Evolutionary conservation across 768 basidiomycete species (phyloP), one percentile per base, ranked within the genome.

Genomic region (Auriscalpium orientale): DNA sequence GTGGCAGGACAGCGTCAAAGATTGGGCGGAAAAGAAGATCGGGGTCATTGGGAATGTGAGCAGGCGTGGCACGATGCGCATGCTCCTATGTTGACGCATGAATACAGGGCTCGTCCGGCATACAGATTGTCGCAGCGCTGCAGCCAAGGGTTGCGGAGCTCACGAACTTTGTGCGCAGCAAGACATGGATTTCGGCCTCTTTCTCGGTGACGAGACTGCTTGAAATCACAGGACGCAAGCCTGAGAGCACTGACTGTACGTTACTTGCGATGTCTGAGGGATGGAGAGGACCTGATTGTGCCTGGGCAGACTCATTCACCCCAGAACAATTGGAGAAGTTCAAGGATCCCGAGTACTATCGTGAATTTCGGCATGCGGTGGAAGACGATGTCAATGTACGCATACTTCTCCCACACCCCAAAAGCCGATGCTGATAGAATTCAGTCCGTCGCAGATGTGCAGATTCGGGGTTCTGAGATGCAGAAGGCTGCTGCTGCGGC

Each of bases 41-140:
- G 62, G 62, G 21, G 59, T 66, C 12, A 57, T 67, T n/a, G 66
- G 66, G 46, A n/a, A 10, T 20, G 18, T 37, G 9, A 6, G 35
- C 15, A 44, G 33, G 18, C 10, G 4, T 45, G 49, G 40, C 22
- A 9, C 18, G 48, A 6, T 38, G 46, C 8, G 28, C 34, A 20
- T 20, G 20, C 6, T 3, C 46, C 5, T 21, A 33, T 37, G 21
- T n/a, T 49, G 46, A 47, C 46, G 22, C 16, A 2, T 12, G 11
- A 8, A 18, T 8, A 6, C 33, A 62, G 62, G 62, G 60, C 35
- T 61, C 65, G 13, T 62, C 62, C 9, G 66, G 59, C 7, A 60
- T 65, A 18, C 66, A 66, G 56, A 49, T 64, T 22, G 62, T 68
- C n/a, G 57, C 65, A 2, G 60, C 60, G 8, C 54, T 66, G 22